These are phyloP conservation scores for Santalum album DNA, from an alignment of 164 flowering plant species.

Conservation along the genomic window DNA sequence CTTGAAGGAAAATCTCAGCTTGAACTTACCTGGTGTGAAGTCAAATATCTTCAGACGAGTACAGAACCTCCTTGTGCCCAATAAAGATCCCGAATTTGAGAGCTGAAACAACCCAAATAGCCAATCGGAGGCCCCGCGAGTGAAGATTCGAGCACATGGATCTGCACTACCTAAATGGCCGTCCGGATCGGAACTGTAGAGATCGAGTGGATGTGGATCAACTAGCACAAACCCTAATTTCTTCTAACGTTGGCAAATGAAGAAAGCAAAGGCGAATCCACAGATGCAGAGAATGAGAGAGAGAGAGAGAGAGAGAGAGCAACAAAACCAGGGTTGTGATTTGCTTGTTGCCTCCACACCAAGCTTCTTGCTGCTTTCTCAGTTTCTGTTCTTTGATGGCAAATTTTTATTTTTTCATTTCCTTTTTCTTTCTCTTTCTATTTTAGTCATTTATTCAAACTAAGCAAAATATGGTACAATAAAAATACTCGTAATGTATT, in stretches of 20 bases:
- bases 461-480: too few relatives aligned
- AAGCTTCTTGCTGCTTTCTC: constrained; percentile 29
- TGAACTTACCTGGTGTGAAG: constrained; percentile 7
- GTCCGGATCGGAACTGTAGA: constrained; percentile 18
- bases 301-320: constrained; percentile 6
- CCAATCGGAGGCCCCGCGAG: background rate
- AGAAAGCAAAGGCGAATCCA: constrained; percentile 1
- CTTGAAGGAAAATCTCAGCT: background rate
- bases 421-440: too few relatives aligned
- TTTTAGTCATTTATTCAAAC: too few relatives aligned
- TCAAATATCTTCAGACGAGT: constrained; percentile 5
- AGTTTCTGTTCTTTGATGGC: background rate
- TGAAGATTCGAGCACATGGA: constrained; percentile 14
- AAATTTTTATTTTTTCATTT: too few relatives aligned
- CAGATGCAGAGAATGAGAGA: background rate
- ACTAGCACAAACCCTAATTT: constrained; percentile 18
- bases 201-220: constrained; percentile 10
- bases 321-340: constrained; percentile 9
- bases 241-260: constrained; percentile 12
- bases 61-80: background rate
- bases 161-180: constrained; percentile 22
- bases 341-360: constrained; percentile 31
- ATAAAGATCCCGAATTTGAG: constrained; percentile 17
- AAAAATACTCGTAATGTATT: too few relatives aligned
- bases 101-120: too few relatives aligned